Conservation (phyloP, 257 asterid genomes). For the Solanum chiquidenum region DNA sequence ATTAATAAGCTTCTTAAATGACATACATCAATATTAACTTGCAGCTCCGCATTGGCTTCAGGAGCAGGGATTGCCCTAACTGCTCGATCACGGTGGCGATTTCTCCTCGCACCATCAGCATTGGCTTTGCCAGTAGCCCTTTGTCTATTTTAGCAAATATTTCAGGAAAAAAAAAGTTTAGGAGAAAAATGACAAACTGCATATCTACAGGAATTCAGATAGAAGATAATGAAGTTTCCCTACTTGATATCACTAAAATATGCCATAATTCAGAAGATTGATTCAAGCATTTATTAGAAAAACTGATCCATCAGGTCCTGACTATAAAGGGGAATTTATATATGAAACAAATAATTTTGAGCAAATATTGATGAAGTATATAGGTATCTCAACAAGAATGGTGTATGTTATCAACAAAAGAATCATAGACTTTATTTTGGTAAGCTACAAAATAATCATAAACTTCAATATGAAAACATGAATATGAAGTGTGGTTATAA, state of each 20-base stretch:
- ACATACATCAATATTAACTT: conserved; percentile 71
- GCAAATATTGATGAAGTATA: background rate
- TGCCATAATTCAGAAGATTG: background rate
- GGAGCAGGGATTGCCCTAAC: conserved; percentile 62
- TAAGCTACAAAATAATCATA: background rate
- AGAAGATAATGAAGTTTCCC: background rate
- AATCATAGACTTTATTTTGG: background rate
- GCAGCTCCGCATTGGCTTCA: conserved; percentile 87
- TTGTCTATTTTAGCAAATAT: conserved; percentile 25
- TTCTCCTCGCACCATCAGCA: conserved; percentile 43
- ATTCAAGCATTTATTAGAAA: background rate
- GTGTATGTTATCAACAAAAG: background rate
- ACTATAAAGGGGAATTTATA: background rate
- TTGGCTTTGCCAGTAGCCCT: conserved; percentile 65
- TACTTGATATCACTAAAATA: background rate
- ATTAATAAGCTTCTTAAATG: background rate
- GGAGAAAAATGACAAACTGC: background rate
- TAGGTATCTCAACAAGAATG: background rate
- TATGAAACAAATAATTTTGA: background rate
- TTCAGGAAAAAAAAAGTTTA: background rate
- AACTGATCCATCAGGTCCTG: background rate
- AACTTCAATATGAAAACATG: background rate
- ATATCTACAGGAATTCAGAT: background rate
- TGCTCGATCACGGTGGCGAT: conserved; percentile 55
- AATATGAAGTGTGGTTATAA: background rate